Base-by-base conservation (phyloP, 345 rosid genomes). In the Barbarea vulgaris region DNA sequence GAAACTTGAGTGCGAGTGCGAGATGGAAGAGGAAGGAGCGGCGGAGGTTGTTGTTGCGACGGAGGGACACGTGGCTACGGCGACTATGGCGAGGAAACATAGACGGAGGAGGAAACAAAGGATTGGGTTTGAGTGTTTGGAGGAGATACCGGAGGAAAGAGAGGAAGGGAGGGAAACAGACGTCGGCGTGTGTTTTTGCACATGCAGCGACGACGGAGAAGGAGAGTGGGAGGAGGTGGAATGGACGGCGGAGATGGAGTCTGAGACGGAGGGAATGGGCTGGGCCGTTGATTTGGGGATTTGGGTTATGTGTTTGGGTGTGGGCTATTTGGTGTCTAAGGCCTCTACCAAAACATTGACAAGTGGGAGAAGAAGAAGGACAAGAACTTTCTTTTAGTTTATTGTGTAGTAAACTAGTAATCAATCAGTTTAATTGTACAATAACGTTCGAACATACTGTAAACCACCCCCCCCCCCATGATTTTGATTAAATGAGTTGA, bases 231-330 rank as follows among this genome's bases (percentile, higher is more conserved):
- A 60, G 59, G 25, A 33, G 60, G 80, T 71, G 30, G 67, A 71
- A 24, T 77, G 73, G 63, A 77, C 81, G 76, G 65, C 72, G 48
- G 77, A 75, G 81, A 52, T 76, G 79, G 87, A 83, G 63, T 57
- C 72, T 47, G 87, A 89, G 51, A 51, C 80, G 72, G 91, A 87
- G 4, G 85, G 84, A 9, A 81, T 86, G 61, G 80, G 79, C 19
- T 91, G 96, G 97, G 95, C 96, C 63, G 83, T 91, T 55, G 96
- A 94, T 74, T 79, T 94, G 47, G 97, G 96, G 59, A 63, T 90
- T 77, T 91, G 93, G 96, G 91, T 88, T 13, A 48, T 87, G 80
- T 91, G 96, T 65, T 81, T 94, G 33, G 93, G 96, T 7, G 85
- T 91, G 6, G 98, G 97, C 11, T 86, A 74, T 55, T 79, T 87